Base-by-base conservation (phyloP, 768 basidiomycete species). In the Lyophyllum semitale region DNA sequence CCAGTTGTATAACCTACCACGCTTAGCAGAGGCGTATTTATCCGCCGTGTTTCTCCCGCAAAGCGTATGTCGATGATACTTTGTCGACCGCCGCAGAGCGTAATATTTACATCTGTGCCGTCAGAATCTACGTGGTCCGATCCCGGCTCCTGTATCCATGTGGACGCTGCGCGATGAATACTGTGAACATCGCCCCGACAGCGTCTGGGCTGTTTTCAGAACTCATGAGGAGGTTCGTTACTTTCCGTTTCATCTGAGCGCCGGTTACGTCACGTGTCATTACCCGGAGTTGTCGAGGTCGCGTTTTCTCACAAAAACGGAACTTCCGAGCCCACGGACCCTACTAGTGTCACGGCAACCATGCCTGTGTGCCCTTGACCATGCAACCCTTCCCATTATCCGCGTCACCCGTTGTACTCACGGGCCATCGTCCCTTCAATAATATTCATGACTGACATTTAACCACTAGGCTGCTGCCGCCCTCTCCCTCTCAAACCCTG, bases 151-250 rank as follows among this genome's bases (percentile, higher is more conserved):
- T 17, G 64, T 71, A 25, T 75, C 82, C 4, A 64, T 85, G 66
- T 87, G 84, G 84, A 67, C 73, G 7, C 48, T 77, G 25, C 71
- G 70, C 40, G 73, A 80, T 20, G 68, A 73, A 13, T 65, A 61
- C 45, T 15, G 45, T 61, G 61, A 4, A 56, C 63, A 45, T 20
- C 62, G 30, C 54, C 60, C 48, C 43, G 72, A 78, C 44, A 71
- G 73, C 13, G 70, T 82, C 11, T 87, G 82, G 83, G 77, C 79
- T 1, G 79, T 87, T 8, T 86, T 85, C 68, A 68, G 67, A 56
- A 77, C 79, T 0, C 87, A 88, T 59, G 79, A 81, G 63, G 84
- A 87, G 74, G 85, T 87, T 56, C 63, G 85, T 68, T 51, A 42
- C 29, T 54, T 40, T 51, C 41, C 35, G 27, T 54, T 33, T 45